A percentile compares a stretch with the other conserved stretches of the same genome.
phyloP scores from a whole-genome alignment of 2,329 filamentous ascomycete species.

The Drechslera avenae region DNA sequence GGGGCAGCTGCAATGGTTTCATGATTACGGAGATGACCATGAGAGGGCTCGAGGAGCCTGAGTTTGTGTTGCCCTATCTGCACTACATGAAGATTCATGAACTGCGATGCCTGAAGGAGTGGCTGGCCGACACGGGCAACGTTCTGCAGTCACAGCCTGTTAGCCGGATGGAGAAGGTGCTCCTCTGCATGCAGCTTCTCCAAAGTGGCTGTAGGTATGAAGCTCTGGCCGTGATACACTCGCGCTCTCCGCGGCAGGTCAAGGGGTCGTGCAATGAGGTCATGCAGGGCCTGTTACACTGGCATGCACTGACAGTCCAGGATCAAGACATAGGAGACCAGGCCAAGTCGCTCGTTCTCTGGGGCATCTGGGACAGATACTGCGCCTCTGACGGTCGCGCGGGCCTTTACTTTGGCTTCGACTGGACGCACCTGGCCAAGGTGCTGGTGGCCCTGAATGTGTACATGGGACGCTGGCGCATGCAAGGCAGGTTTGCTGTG shows the following conservation, averaged over 20 bases:
- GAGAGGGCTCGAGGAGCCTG: slow-evolving; percentile 19
- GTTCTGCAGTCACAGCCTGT: slow-evolving; percentile 23
- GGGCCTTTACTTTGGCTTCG: slow-evolving; percentile 31
- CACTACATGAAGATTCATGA: slow-evolving; percentile 36
- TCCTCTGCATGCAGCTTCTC: slow-evolving; percentile 34
- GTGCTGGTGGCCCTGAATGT: slow-evolving; percentile 36
- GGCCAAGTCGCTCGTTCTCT: slow-evolving; percentile 22
- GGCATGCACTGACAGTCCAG: slow-evolving; percentile 30
- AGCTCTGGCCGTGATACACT: slow-evolving; percentile 35
- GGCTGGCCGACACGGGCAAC: slow-evolving; percentile 20
- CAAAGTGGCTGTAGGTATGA: slow-evolving; percentile 36
- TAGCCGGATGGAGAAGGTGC: slow-evolving; percentile 33
- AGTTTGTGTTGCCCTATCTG: slow-evolving; percentile 27
- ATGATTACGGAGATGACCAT: slow-evolving; percentile 27
- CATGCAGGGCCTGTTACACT: slow-evolving; percentile 29
- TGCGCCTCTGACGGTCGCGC: slow-evolving; percentile 8
- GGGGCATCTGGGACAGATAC: slow-evolving; percentile 26
- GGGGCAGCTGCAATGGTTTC: slow-evolving; percentile 27
- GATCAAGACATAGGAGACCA: slow-evolving; percentile 5
- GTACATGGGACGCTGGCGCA: slow-evolving; percentile 38
- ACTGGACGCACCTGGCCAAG: slow-evolving; percentile 23
- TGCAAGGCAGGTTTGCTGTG: slow-evolving; percentile 31
- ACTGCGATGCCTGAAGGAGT: slow-evolving; percentile 27
- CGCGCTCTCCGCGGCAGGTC: slow-evolving; percentile 33
- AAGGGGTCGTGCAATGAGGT: slow-evolving; percentile 30